Base-by-base conservation (phyloP, 495 filamentous ascomycete genomes). In the Penicillium verhagenii region DNA sequence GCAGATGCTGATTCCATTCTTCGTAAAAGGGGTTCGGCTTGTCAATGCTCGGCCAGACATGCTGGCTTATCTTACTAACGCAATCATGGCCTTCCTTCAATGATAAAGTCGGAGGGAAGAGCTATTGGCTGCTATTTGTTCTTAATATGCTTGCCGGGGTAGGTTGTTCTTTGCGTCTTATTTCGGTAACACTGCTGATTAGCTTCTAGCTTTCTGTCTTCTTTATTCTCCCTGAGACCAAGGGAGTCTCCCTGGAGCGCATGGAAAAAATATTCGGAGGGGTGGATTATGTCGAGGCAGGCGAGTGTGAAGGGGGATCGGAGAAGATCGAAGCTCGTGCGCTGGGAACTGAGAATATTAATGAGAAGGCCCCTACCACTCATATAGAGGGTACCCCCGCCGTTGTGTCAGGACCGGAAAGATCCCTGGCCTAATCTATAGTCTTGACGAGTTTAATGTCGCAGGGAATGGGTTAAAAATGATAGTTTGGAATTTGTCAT, bases 231-330 rank as follows among this genome's bases (percentile, higher is more conserved):
- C 72, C 69, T 1, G 59, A 61, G 23, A 61, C 54, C 14, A 61
- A 61, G 21, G 58, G 58, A n/a, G 29, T 61, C 6, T 65, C 59
- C 24, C 47, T 74, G 4, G 71, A 74, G 42, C 53, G 69, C 21
- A 74, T 74, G 69, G 72, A 73, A 24, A 63, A 57, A 42, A 62
- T 74, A 3, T 74, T 74, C 45, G 71, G 69, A 1, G 64, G 64
- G 10, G 25, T 65, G n/a, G 72, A 74, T 63, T 60, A 56, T 25
- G 69, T 73, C 6, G 63, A 63, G 28, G 72, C 28, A 29, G 66
- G 65, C 6, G 65, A 72, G 51, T 53, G 52, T 39, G 58, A 71
- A 43, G 46, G 54, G 14, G 52, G 20, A n/a, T 51, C 50, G 3
- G 54, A 61, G 47, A 61, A 61, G 26, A 25, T 31, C 23, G 62